Evolutionary conservation across 1,284 basidiomycete species (phyloP), one percentile per base, ranked within the genome.

Genomic region (Apiotrichum akiyoshidainum): DNA sequence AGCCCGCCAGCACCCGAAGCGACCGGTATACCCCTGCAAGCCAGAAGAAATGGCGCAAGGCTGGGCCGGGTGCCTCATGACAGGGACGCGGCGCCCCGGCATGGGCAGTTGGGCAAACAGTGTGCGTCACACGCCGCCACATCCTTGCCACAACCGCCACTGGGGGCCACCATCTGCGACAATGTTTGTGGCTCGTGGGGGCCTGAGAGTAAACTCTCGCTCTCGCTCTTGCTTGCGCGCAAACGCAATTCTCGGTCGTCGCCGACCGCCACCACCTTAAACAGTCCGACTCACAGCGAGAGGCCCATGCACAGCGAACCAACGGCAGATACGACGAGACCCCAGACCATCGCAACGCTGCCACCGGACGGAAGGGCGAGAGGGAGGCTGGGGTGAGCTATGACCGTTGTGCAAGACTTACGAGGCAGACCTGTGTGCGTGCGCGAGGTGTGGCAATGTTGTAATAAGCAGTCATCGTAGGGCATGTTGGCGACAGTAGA

Each of bases 311-410:
- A 31, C 48, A 72, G 57, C 1, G 68, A 68, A 14, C 72, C 75
- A 21, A 66, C 13, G 3, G 65, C 65, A 9, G 65, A 65, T 7
- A 68, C 60, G 26, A 74, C 35, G 35, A 77, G 63, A 21, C 75
- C 75, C 69, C 69, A 77, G 17, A 74, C 60, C 44, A 74, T 68
- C 1, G 68, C 69, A 3, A 68, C 66, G 14, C 70, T 65, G 7
- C 74, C 75, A 11, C 74, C 75, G 0, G 71, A 71, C 12, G 68
- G 50, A 13, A 77, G 66, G 11, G 55, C 59, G 21, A 68, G 41
- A 37, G 52, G 45, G 35, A 69, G 61, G 2, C 61, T 61, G 52
- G 35, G 17, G 48, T 50, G 35, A 50, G 48, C 37, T n/a, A 17
- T 34, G 31, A 17, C 17, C 4, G 2, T 35, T 8, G 33, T 2